Base-by-base conservation (phyloP, 202 grass and related monocot genomes). In the Zizania palustris region DNA sequence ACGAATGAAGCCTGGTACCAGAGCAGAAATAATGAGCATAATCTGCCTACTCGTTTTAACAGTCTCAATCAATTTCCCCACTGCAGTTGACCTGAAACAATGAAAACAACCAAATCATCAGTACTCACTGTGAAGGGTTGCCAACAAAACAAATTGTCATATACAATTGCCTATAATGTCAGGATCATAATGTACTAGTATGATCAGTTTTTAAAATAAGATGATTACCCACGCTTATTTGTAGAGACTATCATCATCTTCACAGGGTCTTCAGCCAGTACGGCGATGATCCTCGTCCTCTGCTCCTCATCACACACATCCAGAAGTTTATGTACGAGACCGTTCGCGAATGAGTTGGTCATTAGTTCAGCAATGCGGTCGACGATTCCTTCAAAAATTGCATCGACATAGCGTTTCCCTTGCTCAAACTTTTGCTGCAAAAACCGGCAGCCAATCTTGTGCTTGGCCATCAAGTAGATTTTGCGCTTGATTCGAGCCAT, bases 61-160 rank as follows among this genome's bases (percentile, higher is more conserved):
- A 71, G 83, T 92, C 60, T 92, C 95, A 75, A 98, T 92, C 80
- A 98, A 57, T 84, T 92, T 98, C 67, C 90, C 91, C 21, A 94
- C 77, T 7, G 88, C 89, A 73, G 89, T 94, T 60, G 91, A 94
- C 74, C 95, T 98, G 91, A 70, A 91, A 91, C 65, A 90, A 81
- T 78, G 66, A 83, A 28, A 60, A 64, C 10, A 88, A 63, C 35
- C 14, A 54, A 67, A 69, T 65, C 28, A 65, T 80, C 45, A 75
- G 18, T 38, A 67, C 43, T 51, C 34, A 63, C 43, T 69, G 15
- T 22, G 80, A 56, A 39, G 9, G 71, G 5, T 18, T 18, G 35
- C 18, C 10, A 37, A 36, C 2, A 79, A 70, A 62, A 60, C 1
- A 55, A 11, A 39, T 49, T 58, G 42, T 35, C 40, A 61, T 22